These are phyloP conservation scores for Penicillium sp. DNA, from an alignment of 2,329 filamentous ascomycete species.

Conservation along the genomic window DNA sequence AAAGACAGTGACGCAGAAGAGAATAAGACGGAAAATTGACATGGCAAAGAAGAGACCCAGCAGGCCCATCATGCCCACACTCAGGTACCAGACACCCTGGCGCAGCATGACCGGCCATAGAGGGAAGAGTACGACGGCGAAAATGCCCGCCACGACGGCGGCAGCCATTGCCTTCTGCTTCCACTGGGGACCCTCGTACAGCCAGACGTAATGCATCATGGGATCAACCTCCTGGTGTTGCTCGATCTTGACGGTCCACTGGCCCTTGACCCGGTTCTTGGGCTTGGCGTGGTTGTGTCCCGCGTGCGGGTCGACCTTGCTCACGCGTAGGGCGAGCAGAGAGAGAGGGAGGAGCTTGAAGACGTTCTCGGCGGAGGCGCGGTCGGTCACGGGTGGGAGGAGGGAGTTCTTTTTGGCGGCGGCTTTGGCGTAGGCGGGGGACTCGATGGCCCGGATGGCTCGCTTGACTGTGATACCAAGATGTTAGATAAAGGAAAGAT, in stretches of 20 bases:
- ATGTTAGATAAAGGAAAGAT: constrained; percentile 1
- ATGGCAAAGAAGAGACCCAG: constrained; percentile 95
- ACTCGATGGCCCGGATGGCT: constrained; percentile 85
- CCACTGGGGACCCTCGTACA: constrained; percentile 92
- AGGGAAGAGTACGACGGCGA: constrained; percentile 90
- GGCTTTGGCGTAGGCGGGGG: constrained; percentile 86
- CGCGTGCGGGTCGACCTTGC: constrained; percentile 75
- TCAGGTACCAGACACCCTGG: constrained; percentile 95
- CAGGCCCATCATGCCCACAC: constrained; percentile 87
- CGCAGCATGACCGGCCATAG: constrained; percentile 91
- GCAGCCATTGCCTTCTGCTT: constrained; percentile 90
- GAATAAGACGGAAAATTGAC: constrained; percentile 93
- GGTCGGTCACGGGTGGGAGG: constrained; percentile 84
- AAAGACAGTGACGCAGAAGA: constrained; percentile 93
- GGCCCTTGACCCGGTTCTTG: constrained; percentile 87
- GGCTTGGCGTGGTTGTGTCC: constrained; percentile 68
- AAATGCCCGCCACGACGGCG: constrained; percentile 78
- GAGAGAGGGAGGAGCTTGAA: constrained; percentile 96
- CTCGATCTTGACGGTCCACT: constrained; percentile 95
- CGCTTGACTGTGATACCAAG: constrained; percentile 72
- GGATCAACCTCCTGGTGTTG: constrained; percentile 78
- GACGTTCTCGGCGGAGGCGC: constrained; percentile 83
- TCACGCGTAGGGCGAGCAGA: constrained; percentile 86
- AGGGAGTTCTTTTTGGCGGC: constrained; percentile 80
- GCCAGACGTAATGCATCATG: constrained; percentile 87